These are phyloP conservation scores for Pseudopithomyces maydicus DNA, from an alignment of 2,329 filamentous ascomycete species.

Conservation along the genomic window DNA sequence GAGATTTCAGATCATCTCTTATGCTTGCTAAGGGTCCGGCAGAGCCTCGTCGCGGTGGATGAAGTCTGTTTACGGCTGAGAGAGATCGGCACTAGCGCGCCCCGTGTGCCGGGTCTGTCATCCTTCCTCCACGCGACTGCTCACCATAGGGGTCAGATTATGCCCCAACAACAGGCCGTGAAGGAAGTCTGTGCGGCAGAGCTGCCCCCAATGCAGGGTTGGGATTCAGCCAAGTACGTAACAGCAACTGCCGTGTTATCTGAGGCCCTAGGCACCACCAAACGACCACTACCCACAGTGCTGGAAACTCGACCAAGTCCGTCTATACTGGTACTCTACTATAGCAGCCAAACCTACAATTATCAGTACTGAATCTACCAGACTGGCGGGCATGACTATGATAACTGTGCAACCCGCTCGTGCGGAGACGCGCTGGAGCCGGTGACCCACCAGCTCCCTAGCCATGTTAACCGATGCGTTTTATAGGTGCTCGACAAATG, in stretches of 20 bases:
- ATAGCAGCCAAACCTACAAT: neutral
- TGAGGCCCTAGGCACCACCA: neutral
- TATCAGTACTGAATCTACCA: neutral
- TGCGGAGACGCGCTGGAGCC: neutral
- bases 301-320: neutral
- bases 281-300: neutral
- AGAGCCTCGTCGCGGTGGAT: neutral
- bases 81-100: conserved; percentile 7
- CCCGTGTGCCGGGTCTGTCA: neutral
- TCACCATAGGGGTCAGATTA: neutral
- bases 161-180: neutral
- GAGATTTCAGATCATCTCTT: neutral
- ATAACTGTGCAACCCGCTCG: neutral
- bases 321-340: neutral
- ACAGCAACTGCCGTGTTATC: neutral
- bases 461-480: neutral
- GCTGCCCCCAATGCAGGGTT: neutral
- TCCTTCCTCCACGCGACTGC: neutral
- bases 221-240: neutral
- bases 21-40: neutral
- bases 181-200: neutral
- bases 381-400: neutral
- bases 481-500: neutral
- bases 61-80: conserved; percentile 12
- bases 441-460: neutral